Evolutionary conservation across 2,329 filamentous ascomycete genomes (phyloP).

Genomic region (Colletotrichum sp.): DNA sequence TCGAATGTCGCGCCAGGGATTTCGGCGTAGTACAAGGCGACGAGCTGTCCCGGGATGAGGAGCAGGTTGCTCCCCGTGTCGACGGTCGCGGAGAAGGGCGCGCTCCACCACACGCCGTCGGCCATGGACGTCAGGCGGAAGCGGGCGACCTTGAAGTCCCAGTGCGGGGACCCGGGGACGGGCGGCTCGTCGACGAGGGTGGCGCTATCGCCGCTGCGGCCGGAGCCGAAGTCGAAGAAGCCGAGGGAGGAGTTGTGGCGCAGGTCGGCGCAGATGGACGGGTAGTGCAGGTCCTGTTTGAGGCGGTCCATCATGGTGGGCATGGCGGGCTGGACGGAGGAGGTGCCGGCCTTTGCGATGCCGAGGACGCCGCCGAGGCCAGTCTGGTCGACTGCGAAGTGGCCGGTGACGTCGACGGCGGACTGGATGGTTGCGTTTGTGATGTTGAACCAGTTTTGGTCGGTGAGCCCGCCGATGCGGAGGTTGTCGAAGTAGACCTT

Average conservation of each 20-base stretch:
- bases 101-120: slow-evolving; percentile 35
- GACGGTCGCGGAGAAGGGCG: slow-evolving; percentile 56
- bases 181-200: neutral
- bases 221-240: slow-evolving; percentile 49
- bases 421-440: slow-evolving; percentile 54
- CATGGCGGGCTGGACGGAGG: slow-evolving; percentile 46
- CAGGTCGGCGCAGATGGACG: slow-evolving; percentile 56
- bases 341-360: slow-evolving; percentile 51
- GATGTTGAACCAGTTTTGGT: slow-evolving; percentile 38
- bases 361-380: slow-evolving; percentile 57
- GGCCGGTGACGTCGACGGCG: slow-evolving; percentile 45
- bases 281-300: slow-evolving; percentile 39
- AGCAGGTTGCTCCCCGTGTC: slow-evolving; percentile 75
- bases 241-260: slow-evolving; percentile 8
- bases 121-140: slow-evolving; percentile 36
- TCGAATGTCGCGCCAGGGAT: slow-evolving; percentile 58
- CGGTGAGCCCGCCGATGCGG: slow-evolving; percentile 37
- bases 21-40: slow-evolving; percentile 62
- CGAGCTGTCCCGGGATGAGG: slow-evolving; percentile 62
- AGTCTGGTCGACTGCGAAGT: slow-evolving; percentile 43
- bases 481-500: slow-evolving; percentile 57
- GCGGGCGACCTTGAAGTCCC: slow-evolving; percentile 58
- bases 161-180: slow-evolving; percentile 30
- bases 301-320: slow-evolving; percentile 52
- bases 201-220: slow-evolving; percentile 34